Conservation (phyloP, 345 rosid species). For the Rhizophora mangle region DNA sequence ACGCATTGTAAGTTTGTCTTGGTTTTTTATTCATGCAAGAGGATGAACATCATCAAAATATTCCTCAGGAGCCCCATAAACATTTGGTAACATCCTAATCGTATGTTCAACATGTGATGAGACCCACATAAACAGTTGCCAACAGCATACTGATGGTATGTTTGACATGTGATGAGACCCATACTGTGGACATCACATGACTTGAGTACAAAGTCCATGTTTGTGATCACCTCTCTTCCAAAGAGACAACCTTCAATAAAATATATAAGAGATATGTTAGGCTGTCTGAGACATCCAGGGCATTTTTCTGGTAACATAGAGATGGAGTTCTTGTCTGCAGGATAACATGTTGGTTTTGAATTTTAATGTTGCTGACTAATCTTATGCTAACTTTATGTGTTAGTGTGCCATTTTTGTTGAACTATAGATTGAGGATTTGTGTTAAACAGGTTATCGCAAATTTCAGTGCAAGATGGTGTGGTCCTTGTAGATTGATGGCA, state of each 20-base stretch:
- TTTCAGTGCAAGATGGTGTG: constrained; percentile 62
- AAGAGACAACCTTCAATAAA: neutral
- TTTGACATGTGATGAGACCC: neutral
- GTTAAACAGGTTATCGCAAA: constrained; percentile 51
- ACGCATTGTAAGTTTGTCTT: constrained; percentile 42
- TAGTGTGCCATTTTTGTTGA: neutral
- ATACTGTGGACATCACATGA: neutral
- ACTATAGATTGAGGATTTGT: constrained; percentile 6
- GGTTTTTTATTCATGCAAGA: neutral
- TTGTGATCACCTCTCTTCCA: no score
- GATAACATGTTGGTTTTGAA: neutral
- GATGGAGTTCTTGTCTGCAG: neutral
- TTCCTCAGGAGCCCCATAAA: neutral
- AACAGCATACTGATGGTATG: no score
- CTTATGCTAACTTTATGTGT: neutral
- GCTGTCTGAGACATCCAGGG: neutral
- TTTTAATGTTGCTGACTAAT: neutral
- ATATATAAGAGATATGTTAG: neutral
- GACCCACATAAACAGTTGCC: no score
- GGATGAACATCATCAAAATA: neutral
- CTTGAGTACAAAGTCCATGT: neutral
- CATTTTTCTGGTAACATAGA: neutral
- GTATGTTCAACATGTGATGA: neutral
- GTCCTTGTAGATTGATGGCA: constrained; percentile 51
- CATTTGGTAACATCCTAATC: neutral